Conservation (phyloP, 106 monocot species). For the Vanilla planifolia region DNA sequence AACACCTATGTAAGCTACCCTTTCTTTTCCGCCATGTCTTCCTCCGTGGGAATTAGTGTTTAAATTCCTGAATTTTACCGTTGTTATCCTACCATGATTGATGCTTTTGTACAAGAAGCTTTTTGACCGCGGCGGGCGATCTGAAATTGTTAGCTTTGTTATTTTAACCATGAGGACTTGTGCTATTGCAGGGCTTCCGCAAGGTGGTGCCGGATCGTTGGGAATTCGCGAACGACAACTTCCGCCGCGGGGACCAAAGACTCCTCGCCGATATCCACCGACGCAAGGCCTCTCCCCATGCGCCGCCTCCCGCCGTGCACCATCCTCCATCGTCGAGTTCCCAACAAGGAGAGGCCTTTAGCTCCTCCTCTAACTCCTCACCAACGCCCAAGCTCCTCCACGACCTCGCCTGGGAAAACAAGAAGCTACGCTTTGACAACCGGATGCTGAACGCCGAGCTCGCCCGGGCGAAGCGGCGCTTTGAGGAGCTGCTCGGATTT, state of each 20-base stretch:
- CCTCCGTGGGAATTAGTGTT: no score
- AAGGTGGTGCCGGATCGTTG: slow-evolving; percentile 76
- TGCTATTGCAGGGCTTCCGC: slow-evolving; percentile 82
- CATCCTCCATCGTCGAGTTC: background rate
- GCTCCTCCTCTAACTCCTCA: background rate
- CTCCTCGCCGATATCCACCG: slow-evolving; percentile 20
- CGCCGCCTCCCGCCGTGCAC: background rate
- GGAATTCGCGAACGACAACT: slow-evolving; percentile 85
- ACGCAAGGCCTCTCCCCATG: background rate
- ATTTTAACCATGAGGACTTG: no score
- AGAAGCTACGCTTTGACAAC: slow-evolving; percentile 16
- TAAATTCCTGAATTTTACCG: no score
- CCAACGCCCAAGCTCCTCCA: background rate
- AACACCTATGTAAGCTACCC: slow-evolving; percentile 66
- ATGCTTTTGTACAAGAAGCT: no score
- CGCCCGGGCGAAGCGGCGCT: slow-evolving; percentile 35
- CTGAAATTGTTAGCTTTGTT: no score
- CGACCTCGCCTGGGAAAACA: background rate
- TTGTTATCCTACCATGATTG: no score
- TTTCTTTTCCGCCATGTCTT: background rate
- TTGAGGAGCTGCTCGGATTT: slow-evolving; percentile 35
- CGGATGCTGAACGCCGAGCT: slow-evolving; percentile 40
- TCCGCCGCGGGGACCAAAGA: slow-evolving; percentile 55
- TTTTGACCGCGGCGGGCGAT: no score
- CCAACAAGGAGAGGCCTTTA: background rate